These are phyloP conservation scores for Eucalyptus tenuipes DNA, from an alignment of 345 rosid species.

Conservation along the genomic window DNA sequence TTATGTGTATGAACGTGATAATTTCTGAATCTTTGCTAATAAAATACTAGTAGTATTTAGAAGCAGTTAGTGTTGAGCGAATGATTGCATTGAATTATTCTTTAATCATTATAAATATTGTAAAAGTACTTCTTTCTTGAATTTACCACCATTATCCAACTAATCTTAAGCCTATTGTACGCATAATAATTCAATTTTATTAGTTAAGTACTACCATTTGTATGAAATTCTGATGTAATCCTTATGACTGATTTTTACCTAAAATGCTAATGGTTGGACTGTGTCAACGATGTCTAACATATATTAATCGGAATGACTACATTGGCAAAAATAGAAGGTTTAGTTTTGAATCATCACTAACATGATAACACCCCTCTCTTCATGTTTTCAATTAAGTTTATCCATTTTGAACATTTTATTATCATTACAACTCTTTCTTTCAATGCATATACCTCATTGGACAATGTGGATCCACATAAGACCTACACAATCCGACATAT, in stretches of 20 bases:
- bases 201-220: not conserved
- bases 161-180: not conserved
- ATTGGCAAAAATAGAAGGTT: not conserved
- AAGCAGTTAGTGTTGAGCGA: not conserved
- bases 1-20: not conserved
- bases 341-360: not conserved
- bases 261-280: not conserved
- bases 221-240: not conserved
- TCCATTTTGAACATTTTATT: not conserved
- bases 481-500: not conserved
- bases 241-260: rapidly evolving
- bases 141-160: not conserved
- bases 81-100: not conserved
- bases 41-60: not conserved
- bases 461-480: not conserved
- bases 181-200: not conserved
- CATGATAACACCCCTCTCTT: not conserved
- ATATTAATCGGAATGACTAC: not conserved
- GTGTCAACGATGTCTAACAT: rapidly evolving
- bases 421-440: not conserved
- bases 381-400: not conserved
- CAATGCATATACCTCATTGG: not conserved
- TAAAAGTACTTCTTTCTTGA: not conserved
- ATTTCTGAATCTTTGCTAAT: not conserved
- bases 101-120: not conserved